phyloP scores from a whole-genome alignment of 768 basidiomycete genomes.

The Leccinum broughii region DNA sequence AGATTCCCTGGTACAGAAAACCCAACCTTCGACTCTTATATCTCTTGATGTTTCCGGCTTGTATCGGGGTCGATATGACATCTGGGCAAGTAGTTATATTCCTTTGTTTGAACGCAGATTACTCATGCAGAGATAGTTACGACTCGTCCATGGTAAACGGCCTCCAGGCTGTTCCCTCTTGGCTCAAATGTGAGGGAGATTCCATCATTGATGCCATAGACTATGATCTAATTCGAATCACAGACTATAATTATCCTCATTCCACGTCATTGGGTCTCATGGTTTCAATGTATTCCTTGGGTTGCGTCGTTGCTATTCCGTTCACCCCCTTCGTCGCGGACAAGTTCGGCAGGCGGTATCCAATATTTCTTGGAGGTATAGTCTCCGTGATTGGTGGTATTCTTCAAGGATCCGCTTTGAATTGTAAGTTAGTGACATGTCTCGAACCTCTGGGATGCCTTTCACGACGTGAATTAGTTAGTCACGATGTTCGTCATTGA shows the following conservation, averaged over 20 bases:
- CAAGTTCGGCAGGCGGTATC: not conserved
- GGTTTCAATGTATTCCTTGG: not conserved
- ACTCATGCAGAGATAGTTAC: too few species aligned
- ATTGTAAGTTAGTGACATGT: not conserved
- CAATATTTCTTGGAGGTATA: not conserved
- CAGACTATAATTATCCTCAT: not conserved
- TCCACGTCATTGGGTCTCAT: not conserved
- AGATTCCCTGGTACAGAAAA: conserved; percentile 53
- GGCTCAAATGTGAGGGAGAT: not conserved
- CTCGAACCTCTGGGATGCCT: not conserved
- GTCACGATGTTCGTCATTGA: not conserved
- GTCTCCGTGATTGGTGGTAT: not conserved
- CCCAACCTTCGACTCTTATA: conserved; percentile 31
- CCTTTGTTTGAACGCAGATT: not conserved
- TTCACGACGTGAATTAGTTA: not conserved
- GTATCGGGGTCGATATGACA: not conserved
- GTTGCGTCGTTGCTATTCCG: not conserved
- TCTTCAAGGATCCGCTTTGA: not conserved
- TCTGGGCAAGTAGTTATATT: not conserved
- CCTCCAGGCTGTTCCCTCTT: not conserved
- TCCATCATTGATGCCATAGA: not conserved
- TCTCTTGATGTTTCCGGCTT: not conserved
- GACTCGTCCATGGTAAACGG: not conserved
- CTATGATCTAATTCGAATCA: not conserved
- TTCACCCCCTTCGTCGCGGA: not conserved